A percentile compares a stretch with the other conserved stretches of the same genome.
Evolutionary conservation across 306 rosid species (phyloP).

Genomic region (Begonia masoniana): DNA sequence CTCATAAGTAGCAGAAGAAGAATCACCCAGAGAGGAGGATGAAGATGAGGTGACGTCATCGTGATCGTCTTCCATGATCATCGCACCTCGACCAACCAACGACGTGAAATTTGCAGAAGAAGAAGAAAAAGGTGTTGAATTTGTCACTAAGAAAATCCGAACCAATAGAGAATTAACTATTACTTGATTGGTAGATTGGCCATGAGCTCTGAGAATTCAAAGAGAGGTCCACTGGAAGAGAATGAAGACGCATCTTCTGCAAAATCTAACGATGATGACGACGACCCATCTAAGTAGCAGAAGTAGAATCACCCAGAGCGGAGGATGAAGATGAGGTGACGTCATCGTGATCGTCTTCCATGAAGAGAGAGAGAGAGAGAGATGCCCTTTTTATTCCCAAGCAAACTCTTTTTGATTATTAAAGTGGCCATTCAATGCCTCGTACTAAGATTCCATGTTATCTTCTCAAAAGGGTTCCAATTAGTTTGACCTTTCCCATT

Average conservation of each 20-base stretch:
- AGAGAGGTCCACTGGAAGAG: conserved; percentile 25
- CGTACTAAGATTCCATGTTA: neutral
- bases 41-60: conserved; percentile 9
- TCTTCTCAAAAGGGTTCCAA: neutral
- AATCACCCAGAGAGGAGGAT: conserved; percentile 14
- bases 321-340: conserved; percentile 13
- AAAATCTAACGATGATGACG: conserved; percentile 19
- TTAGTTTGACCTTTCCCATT: neutral
- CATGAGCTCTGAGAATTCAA: conserved; percentile 32
- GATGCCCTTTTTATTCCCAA: too few species aligned
- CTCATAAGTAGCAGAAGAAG: conserved; percentile 1
- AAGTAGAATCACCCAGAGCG: conserved; percentile 8
- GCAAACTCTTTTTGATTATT: too few species aligned
- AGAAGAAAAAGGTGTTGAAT: conserved; percentile 3
- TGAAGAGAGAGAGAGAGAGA: conserved; percentile 3
- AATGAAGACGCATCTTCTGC: conserved; percentile 30
- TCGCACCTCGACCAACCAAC: neutral
- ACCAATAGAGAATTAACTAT: neutral
- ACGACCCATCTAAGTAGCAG: conserved; percentile 10
- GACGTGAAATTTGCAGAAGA: neutral
- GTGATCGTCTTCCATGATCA: conserved; percentile 14
- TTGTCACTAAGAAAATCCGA: neutral
- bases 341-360: conserved; percentile 10
- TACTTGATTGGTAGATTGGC: conserved; percentile 38
- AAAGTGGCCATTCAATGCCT: neutral